Evolutionary conservation across 164 flowering plant genomes (phyloP).

Genomic region (Magnolia officinalis): DNA sequence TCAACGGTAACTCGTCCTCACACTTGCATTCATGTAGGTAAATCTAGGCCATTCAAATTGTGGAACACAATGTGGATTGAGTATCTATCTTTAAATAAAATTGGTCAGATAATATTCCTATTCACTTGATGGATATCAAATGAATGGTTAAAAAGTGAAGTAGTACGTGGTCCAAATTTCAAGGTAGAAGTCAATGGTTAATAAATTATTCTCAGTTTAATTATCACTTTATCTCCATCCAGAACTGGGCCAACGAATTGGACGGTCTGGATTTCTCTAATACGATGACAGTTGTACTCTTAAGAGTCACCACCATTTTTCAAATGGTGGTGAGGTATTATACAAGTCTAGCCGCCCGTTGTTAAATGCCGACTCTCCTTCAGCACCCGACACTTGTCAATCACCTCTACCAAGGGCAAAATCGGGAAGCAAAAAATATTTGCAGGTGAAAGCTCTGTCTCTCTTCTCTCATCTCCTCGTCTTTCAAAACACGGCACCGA

Average conservation of each 20-base stretch:
- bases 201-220: background rate
- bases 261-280: background rate
- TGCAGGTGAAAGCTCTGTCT: background rate
- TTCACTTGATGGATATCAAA: no score
- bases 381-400: conserved; percentile 1
- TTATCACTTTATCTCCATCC: background rate
- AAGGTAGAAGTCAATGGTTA: background rate
- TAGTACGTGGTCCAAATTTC: background rate
- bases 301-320: background rate
- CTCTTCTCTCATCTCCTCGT: background rate
- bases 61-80: background rate
- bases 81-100: no score
- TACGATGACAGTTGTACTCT: background rate
- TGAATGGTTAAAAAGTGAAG: no score
- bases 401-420: background rate
- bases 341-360: background rate
- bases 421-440: background rate
- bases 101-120: no score
- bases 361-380: background rate
- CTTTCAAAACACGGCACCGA: background rate
- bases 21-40: background rate
- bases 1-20: background rate
- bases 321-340: no score
- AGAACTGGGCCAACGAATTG: background rate
- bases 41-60: background rate